Conservation (phyloP, 495 filamentous ascomycete genomes). For the Hypoxylon cercidicola region DNA sequence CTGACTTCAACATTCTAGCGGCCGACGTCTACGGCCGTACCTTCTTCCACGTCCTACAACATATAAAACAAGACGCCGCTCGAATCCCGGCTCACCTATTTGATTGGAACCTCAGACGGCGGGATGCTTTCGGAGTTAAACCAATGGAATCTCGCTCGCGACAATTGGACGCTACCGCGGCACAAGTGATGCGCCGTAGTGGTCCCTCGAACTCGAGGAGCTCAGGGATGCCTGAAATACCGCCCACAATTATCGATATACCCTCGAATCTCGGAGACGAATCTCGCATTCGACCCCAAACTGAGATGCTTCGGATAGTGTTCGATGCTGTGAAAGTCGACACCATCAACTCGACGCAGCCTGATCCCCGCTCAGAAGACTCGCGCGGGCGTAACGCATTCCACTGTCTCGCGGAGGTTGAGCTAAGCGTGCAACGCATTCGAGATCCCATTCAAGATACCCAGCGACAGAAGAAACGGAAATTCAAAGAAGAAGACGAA, state of each 20-base stretch:
- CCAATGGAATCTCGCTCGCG: conserved; percentile 22
- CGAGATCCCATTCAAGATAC: conserved; percentile 16
- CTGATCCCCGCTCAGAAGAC: conserved; percentile 50
- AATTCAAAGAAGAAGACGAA: conserved; percentile 40
- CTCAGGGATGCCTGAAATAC: neutral
- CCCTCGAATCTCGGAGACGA: conserved; percentile 18
- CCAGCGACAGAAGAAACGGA: conserved; percentile 37
- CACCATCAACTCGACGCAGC: conserved; percentile 40
- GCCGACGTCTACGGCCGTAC: conserved; percentile 58
- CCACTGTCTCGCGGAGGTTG: conserved; percentile 60
- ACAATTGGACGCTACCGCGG: neutral
- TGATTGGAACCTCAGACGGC: conserved; percentile 31
- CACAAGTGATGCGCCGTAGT: conserved; percentile 3
- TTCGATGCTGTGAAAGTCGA: conserved; percentile 35
- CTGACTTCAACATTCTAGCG: conserved; percentile 47
- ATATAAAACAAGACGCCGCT: conserved; percentile 15
- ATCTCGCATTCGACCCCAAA: conserved; percentile 38
- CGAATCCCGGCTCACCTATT: conserved; percentile 31
- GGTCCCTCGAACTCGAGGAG: conserved; percentile 17
- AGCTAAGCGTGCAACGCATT: conserved; percentile 25
- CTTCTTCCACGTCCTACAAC: conserved; percentile 53
- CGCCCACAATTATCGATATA: conserved; percentile 17
- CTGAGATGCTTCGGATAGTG: conserved; percentile 51
- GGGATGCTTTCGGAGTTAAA: conserved; percentile 54
- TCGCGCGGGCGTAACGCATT: conserved; percentile 58